Base-by-base conservation (phyloP, 139 green algal species). In the Zygnema cylindricum region DNA sequence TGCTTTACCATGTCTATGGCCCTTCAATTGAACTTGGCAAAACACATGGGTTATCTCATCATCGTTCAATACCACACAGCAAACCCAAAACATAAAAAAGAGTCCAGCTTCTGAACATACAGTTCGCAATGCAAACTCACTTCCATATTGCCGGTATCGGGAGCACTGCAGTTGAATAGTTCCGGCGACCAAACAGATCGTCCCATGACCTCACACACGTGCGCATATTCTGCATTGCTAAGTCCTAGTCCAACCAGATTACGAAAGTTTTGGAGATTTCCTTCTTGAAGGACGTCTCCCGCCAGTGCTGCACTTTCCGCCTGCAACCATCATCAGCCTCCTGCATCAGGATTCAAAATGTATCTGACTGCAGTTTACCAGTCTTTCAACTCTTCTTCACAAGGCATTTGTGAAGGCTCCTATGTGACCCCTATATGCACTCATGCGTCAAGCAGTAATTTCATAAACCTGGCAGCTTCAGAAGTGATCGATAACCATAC, bases 131-230 rank as follows among this genome's bases (percentile, higher is more conserved):
- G 73, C 32, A 30, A 43, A 16, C 75, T 40, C 25, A 97, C 95
- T 94, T 99, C 98, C 98, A 99, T 99, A 94, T 99, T 99, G 69
- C 97, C 97, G 0, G 98, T 99, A 92, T 99, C 98, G 2, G 98
- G 98, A 0, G 98, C 97, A 2, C 90, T 95, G 94, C 97, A 99
- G 95, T 99, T 99, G 95, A 99, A 99, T 1, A 96, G 90, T 93
- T 99, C 97, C 0, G 96, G 94, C 0, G 95, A 96, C 94, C 94
- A 98, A 54, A 93, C 69, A 57, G 88, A 95, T 30, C 40, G 63
- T 23, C 95, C 96, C 93, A 96, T 98, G 33, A 43, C 55, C 85
- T 91, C 55, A 43, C 87, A 93, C 30, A 93, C 36, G 33, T 84
- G 88, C 21, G 96, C 95, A 90, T 99, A 99, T 87, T 99, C 96